phyloP scores from a whole-genome alignment of 192 early-diverging fungal genomes.

The Neocallimastix lanati region DNA sequence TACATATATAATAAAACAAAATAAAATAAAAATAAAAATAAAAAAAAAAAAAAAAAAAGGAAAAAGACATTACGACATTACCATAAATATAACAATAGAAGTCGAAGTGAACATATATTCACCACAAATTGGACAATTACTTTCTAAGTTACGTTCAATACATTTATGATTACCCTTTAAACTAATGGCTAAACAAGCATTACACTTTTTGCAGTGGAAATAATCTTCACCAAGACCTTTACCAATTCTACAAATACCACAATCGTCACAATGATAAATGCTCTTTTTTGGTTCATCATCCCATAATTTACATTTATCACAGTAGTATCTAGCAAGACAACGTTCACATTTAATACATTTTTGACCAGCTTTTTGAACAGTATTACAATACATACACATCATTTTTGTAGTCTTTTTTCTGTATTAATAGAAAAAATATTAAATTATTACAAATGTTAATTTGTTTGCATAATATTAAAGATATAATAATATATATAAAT shows the following conservation, averaged over 20 bases:
- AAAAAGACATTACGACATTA: too few relatives aligned
- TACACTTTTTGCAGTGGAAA: conserved; percentile 82
- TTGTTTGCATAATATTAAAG: too few relatives aligned
- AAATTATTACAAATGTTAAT: too few relatives aligned
- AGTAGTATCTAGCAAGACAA: conserved; percentile 62
- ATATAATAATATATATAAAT: background rate
- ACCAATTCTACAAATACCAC: conserved; percentile 83
- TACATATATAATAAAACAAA: too few relatives aligned
- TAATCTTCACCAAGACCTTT: conserved; percentile 58
- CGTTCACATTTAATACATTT: conserved; percentile 50
- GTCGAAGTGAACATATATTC: conserved; percentile 85
- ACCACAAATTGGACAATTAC: conserved; percentile 91
- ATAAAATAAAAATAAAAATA: too few relatives aligned
- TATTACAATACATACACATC: conserved; percentile 83
- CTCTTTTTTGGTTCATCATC: conserved; percentile 62
- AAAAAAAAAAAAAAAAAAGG: too few relatives aligned
- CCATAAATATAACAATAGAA: conserved; percentile 65
- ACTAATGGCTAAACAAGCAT: conserved; percentile 67
- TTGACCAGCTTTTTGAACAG: conserved; percentile 59
- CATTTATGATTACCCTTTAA: conserved; percentile 67
- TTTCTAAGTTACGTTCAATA: conserved; percentile 75
- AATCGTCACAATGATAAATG: conserved; percentile 86
- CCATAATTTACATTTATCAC: conserved; percentile 75
- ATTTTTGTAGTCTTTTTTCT: conserved; percentile 55
- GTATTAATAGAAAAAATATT: too few relatives aligned